Conservation (phyloP, 352 stramenopile species). For the Phytophthora sp. region DNA sequence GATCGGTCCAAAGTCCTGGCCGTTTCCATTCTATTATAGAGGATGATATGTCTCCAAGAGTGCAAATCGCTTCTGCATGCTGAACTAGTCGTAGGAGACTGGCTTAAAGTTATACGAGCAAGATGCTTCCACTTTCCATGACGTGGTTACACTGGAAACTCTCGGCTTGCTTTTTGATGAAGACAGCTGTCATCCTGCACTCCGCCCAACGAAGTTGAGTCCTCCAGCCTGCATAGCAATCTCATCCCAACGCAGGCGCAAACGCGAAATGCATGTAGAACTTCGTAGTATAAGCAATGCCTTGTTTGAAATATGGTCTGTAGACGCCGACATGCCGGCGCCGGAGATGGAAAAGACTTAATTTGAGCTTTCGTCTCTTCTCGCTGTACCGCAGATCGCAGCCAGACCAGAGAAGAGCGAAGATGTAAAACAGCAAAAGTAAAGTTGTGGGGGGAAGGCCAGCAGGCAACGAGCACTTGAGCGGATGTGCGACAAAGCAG, state of each 20-base stretch:
- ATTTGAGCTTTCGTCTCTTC: constrained; percentile 20
- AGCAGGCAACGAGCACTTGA: constrained; percentile 12
- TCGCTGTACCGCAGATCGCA: constrained; percentile 16
- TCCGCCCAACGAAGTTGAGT: not conserved
- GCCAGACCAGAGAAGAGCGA: constrained; percentile 15
- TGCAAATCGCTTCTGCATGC: constrained; percentile 22
- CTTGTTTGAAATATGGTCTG: constrained; percentile 38
- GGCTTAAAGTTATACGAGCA: not conserved
- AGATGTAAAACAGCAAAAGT: constrained; percentile 43
- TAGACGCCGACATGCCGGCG: constrained; percentile 14
- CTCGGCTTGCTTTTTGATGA: too few species aligned
- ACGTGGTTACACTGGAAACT: not conserved
- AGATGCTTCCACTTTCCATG: not conserved
- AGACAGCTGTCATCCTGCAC: too few species aligned
- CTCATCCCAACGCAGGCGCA: not conserved
- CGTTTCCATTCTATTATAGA: too few species aligned
- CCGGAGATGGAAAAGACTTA: constrained; percentile 18
- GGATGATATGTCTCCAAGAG: too few species aligned
- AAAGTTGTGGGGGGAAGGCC: constrained; percentile 26
- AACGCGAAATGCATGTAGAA: not conserved
- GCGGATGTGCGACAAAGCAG: constrained; percentile 5
- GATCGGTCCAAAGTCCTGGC: not conserved
- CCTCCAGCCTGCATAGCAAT: constrained; percentile 1
- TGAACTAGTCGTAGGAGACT: not conserved
- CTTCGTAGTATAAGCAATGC: constrained; percentile 32